Percentiles rank a stretch among this genome's conserved stretches.
These are phyloP conservation scores for Colletotrichum gigasporum DNA, from an alignment of 2,329 filamentous ascomycete genomes.

Conservation along the genomic window DNA sequence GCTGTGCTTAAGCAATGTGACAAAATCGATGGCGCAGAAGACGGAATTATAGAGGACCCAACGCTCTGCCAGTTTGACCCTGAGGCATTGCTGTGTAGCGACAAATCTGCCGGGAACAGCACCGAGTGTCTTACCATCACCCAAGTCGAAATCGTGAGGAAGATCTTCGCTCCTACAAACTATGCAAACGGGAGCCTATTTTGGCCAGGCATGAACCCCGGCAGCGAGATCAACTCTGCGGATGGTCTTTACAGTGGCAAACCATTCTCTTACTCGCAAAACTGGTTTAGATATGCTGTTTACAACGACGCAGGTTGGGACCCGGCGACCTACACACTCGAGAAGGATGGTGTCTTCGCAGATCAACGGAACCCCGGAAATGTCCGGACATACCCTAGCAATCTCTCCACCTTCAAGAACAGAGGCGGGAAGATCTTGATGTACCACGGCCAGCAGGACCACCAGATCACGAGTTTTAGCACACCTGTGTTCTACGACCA, in stretches of 20 bases:
- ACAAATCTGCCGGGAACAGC: slow-evolving; percentile 31
- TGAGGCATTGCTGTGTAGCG: neutral
- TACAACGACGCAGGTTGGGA: slow-evolving; percentile 49
- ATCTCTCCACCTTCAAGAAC: slow-evolving; percentile 49
- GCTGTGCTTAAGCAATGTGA: slow-evolving; percentile 59
- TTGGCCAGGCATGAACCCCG: slow-evolving; percentile 56
- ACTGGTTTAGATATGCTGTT: slow-evolving; percentile 51
- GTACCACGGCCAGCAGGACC: slow-evolving; percentile 56
- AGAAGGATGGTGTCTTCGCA: slow-evolving; percentile 43
- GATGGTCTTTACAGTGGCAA: slow-evolving; percentile 52
- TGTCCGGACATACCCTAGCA: slow-evolving; percentile 48
- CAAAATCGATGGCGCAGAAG: slow-evolving; percentile 54
- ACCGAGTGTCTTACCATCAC: slow-evolving; percentile 45
- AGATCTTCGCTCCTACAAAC: slow-evolving; percentile 40
- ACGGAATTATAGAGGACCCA: slow-evolving; percentile 57
- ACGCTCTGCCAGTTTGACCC: slow-evolving; percentile 47
- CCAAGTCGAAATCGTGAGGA: slow-evolving; percentile 48
- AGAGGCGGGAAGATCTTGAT: slow-evolving; percentile 55
- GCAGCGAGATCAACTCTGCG: slow-evolving; percentile 53
- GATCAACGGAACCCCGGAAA: slow-evolving; percentile 45
- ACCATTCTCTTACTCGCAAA: slow-evolving; percentile 38
- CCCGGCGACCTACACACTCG: slow-evolving; percentile 43
- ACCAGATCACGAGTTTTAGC: slow-evolving; percentile 53
- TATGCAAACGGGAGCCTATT: slow-evolving; percentile 46
- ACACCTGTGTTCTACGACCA: slow-evolving; percentile 59